phyloP scores from a whole-genome alignment of 768 basidiomycete genomes.

The Amanita molliuscula region DNA sequence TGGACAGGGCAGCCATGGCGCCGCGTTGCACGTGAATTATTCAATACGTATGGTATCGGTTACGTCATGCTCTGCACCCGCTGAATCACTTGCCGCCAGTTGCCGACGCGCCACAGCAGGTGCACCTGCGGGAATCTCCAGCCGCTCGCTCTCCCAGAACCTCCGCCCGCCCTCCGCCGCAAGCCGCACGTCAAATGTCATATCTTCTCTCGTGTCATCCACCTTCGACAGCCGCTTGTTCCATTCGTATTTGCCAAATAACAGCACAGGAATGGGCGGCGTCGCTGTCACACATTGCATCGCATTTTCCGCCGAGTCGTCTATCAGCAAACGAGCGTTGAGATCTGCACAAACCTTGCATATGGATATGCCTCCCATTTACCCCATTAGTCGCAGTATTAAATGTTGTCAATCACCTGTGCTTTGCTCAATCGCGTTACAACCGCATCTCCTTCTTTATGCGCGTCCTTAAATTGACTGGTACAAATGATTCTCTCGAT shows the following conservation, averaged over 20 bases:
- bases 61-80: slow-evolving; percentile 23
- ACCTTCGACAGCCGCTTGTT: slow-evolving; percentile 46
- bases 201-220: slow-evolving; percentile 35
- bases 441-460: slow-evolving; percentile 33
- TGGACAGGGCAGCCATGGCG: slow-evolving; percentile 23
- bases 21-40: not conserved
- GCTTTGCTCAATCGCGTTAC: slow-evolving; percentile 58
- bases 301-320: slow-evolving; percentile 77
- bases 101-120: slow-evolving; percentile 42
- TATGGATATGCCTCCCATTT: not conserved
- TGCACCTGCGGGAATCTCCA: slow-evolving; percentile 38
- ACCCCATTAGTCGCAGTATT: not conserved
- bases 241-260: slow-evolving; percentile 76
- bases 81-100: slow-evolving; percentile 51
- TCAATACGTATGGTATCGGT: not conserved
- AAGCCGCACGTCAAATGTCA: slow-evolving; percentile 41
- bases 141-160: slow-evolving; percentile 46
- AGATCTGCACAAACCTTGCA: slow-evolving; percentile 58
- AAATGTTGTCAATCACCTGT: slow-evolving; percentile 29
- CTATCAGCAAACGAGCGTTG: slow-evolving; percentile 57
- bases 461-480: slow-evolving; percentile 53
- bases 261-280: slow-evolving; percentile 47
- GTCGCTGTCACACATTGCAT: slow-evolving; percentile 39
- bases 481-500: slow-evolving; percentile 63
- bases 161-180: slow-evolving; percentile 34